Evolutionary conservation across 306 rosid species (phyloP).

Genomic region (Herpetospermum pedunculosum): DNA sequence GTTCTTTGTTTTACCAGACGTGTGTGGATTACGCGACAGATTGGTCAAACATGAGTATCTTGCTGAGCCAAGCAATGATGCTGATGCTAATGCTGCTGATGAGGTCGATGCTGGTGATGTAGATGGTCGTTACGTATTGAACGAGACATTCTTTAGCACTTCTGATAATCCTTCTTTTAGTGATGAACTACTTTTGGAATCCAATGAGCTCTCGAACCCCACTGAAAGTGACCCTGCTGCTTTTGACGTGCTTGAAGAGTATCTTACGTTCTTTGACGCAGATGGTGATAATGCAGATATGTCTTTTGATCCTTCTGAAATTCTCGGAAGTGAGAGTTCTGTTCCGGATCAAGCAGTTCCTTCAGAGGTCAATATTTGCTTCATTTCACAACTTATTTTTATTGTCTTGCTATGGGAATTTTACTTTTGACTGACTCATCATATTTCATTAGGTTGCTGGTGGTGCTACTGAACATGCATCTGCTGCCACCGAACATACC

Average conservation of each 20-base stretch:
- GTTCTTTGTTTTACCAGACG: constrained; percentile 21
- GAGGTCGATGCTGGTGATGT: constrained; percentile 14
- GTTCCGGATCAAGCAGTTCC: constrained; percentile 19
- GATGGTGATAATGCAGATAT: constrained; percentile 39
- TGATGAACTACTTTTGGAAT: constrained; percentile 47
- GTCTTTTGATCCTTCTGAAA: constrained; percentile 39
- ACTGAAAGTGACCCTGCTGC: constrained; percentile 25
- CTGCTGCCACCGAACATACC: constrained; percentile 19
- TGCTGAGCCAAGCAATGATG: constrained; percentile 20
- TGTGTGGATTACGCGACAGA: constrained; percentile 14
- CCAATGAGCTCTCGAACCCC: constrained; percentile 48
- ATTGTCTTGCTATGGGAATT: neutral
- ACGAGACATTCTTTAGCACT: constrained; percentile 26
- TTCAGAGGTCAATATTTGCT: constrained; percentile 11
- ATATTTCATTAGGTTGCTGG: constrained; percentile 24
- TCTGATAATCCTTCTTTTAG: constrained; percentile 13
- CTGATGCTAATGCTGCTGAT: constrained; percentile 11
- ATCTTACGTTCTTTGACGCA: constrained; percentile 37
- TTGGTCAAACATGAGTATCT: constrained; percentile 27
- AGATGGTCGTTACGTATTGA: constrained; percentile 4
- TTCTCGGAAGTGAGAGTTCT: constrained; percentile 19
- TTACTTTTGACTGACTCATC: neutral
- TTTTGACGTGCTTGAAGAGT: constrained; percentile 48
- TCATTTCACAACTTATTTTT: neutral
- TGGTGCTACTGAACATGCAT: constrained; percentile 22